A percentile compares a stretch with the other conserved stretches of the same genome.
Conservation (phyloP, 139 green algal species). For the Chlamydomonas sphaeroides region DNA sequence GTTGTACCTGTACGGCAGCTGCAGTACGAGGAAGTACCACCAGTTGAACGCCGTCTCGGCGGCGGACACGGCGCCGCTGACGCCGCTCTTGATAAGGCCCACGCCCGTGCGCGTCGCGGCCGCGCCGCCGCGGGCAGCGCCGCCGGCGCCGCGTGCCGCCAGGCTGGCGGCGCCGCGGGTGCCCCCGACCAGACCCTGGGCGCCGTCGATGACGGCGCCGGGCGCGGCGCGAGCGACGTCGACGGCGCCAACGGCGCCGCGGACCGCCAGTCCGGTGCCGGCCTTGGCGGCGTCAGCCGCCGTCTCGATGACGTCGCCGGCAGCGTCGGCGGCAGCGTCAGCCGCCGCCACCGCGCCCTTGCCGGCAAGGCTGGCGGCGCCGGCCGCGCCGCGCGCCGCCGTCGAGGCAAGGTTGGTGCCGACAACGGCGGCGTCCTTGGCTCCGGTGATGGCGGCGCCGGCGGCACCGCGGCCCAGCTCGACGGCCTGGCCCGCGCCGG, state of each 20-base stretch:
- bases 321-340: background rate
- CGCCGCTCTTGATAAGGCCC: background rate
- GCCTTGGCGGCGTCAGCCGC: background rate
- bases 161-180: background rate
- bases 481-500: background rate
- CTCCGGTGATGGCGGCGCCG: background rate
- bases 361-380: background rate
- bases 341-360: background rate
- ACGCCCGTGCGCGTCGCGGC: background rate
- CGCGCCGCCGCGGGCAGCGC: background rate
- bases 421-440: no score
- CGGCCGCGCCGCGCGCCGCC: no score
- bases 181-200: background rate
- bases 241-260: background rate
- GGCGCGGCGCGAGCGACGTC: background rate
- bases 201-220: background rate
- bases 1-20: constrained; percentile 27
- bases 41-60: background rate
- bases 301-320: background rate
- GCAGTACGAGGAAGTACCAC: constrained; percentile 20
- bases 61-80: background rate
- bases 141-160: background rate
- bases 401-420: no score
- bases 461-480: background rate
- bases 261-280: background rate